phyloP scores from a whole-genome alignment of 768 basidiomycete species.

The Leucocoprinus birnbaumii region DNA sequence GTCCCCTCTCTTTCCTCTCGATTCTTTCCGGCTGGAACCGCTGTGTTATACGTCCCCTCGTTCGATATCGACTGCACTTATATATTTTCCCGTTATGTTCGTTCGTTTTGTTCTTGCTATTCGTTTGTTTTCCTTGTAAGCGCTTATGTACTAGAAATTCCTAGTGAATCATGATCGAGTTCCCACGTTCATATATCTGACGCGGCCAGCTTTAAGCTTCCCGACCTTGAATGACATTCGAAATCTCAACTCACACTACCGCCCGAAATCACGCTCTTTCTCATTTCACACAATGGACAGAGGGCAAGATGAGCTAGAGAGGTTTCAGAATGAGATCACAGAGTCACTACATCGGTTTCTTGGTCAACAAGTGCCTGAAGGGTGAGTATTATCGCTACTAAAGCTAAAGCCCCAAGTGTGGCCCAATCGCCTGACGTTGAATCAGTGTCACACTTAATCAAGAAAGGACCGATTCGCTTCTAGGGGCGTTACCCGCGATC shows the following conservation, averaged over 20 bases:
- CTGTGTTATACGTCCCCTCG: neutral
- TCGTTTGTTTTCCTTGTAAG: constrained; percentile 19
- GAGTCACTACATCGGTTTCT: constrained; percentile 2
- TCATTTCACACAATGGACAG: neutral
- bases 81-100: constrained; percentile 10
- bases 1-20: neutral
- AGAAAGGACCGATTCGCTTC: constrained; percentile 19
- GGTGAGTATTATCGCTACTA: neutral
- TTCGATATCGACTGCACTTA: neutral
- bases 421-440: neutral
- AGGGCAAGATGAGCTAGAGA: constrained; percentile 1
- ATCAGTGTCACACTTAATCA: neutral
- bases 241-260: too few species aligned
- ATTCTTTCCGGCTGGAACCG: constrained; percentile 10
- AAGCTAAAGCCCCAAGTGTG: too few species aligned
- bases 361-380: neutral
- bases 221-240: neutral
- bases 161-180: constrained; percentile 15
- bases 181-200: constrained; percentile 22
- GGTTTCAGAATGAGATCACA: neutral
- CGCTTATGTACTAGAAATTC: constrained; percentile 18
- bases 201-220: constrained; percentile 1
- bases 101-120: constrained; percentile 10
- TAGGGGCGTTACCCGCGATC: constrained; percentile 8
- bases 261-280: neutral